phyloP scores from a whole-genome alignment of 306 rosid species.

The Inga laurina region DNA sequence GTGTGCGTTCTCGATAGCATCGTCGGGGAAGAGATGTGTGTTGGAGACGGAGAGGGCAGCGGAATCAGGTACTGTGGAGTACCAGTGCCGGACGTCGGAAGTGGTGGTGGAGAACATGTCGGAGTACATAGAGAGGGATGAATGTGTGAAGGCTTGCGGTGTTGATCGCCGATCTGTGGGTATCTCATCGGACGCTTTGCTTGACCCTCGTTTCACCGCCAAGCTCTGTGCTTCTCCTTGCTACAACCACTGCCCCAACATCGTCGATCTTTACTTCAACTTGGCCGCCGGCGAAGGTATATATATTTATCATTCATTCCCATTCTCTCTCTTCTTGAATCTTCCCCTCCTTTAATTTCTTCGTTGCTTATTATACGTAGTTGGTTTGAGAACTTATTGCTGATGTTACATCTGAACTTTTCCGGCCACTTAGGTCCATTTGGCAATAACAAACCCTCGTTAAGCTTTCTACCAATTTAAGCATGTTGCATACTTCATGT shows the following conservation, averaged over 20 bases:
- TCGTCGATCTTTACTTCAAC: conserved; percentile 73
- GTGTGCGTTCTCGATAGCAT: conserved; percentile 80
- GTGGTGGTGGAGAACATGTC: conserved; percentile 75
- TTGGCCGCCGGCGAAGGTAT: conserved; percentile 82
- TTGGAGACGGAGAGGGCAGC: conserved; percentile 55
- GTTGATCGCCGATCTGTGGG: conserved; percentile 72
- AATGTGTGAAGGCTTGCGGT: conserved; percentile 75
- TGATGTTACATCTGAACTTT: background rate
- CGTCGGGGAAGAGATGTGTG: conserved; percentile 83
- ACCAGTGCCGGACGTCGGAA: conserved; percentile 77
- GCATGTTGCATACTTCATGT: background rate
- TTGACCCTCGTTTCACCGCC: conserved; percentile 70
- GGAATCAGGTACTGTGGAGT: conserved; percentile 46
- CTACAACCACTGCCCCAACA: conserved; percentile 72
- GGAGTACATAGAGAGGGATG: conserved; percentile 60
- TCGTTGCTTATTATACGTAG: background rate
- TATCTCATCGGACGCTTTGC: conserved; percentile 76
- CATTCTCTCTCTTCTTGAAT: too few relatives aligned
- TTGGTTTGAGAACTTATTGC: background rate
- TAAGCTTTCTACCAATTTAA: background rate
- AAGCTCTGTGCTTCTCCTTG: conserved; percentile 75
- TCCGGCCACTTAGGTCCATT: background rate
- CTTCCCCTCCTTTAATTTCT: background rate
- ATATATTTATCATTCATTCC: too few relatives aligned
- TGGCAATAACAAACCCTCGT: background rate